Percentiles rank a stretch among this genome's conserved stretches.
These are phyloP conservation scores for Sutorius australiensis DNA, from an alignment of 768 basidiomycete species.

Conservation along the genomic window DNA sequence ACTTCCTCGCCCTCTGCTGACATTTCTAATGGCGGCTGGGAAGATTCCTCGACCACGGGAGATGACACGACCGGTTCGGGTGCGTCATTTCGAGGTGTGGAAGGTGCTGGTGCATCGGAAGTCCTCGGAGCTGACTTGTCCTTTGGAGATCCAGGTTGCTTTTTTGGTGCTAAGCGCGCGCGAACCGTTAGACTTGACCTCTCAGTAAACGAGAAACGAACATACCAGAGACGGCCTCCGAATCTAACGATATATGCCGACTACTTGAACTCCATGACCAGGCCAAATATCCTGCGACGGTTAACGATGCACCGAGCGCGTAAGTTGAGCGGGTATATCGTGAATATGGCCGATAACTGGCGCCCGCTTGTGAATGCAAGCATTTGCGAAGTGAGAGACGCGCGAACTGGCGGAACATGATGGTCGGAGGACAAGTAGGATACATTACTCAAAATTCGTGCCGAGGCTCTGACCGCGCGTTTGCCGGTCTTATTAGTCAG, in stretches of 20 bases:
- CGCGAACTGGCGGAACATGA: constrained; percentile 54
- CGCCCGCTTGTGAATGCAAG: constrained; percentile 42
- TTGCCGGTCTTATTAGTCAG: constrained; percentile 25
- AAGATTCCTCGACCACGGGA: constrained; percentile 6
- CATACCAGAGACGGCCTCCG: constrained; percentile 30
- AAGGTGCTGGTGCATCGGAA: constrained; percentile 20
- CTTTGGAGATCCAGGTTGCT: constrained; percentile 2
- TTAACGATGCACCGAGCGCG: constrained; percentile 43
- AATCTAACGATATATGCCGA: constrained; percentile 48
- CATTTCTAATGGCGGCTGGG: constrained; percentile 3
- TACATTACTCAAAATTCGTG: constrained; percentile 23
- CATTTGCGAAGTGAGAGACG: constrained; percentile 51
- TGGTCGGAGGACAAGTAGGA: constrained; percentile 8
- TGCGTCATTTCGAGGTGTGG: constrained; percentile 18
- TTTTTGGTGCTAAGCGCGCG: constrained; percentile 18
- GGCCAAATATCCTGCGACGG: constrained; percentile 44
- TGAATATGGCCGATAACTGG: constrained; percentile 18
- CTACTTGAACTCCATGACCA: constrained; percentile 44
- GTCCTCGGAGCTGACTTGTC: constrained; percentile 5
- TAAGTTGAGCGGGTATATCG: constrained; percentile 30
- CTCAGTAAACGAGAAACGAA: neutral
- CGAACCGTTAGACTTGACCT: neutral
- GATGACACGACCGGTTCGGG: constrained; percentile 2
- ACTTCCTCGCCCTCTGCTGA: constrained; percentile 22
- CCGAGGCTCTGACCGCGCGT: neutral